Evolutionary conservation across 345 rosid genomes (phyloP), one percentile per base, ranked within the genome.

Genomic region (Citrus mangshanensis): DNA sequence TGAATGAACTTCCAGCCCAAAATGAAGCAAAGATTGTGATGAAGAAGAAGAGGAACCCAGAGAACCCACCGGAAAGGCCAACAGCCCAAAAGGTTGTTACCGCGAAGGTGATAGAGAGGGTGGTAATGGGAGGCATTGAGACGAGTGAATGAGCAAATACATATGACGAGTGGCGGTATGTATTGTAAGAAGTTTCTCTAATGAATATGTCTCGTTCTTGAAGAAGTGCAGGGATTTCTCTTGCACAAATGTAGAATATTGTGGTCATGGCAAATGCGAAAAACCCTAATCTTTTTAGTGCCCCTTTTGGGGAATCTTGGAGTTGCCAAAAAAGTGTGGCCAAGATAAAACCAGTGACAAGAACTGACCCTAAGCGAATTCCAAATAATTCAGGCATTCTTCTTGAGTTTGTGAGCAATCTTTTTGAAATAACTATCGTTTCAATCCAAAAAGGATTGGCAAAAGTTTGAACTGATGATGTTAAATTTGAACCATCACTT

Each of bases 101-200:
- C 2, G 91, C 77, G 76, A 88, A 91, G 58, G 83, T 79, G 27
- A 86, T 16, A 12, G 92, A 82, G 27, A 89, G 91, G 63, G 74
- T 78, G 25, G 88, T 70, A 18, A 86, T 62, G 61, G 87, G 74
- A 9, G 91, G 91, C 27, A 91, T 68, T 16, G 86, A 88, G 3
- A 91, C 81, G 1, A 89, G 73, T 12, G 91, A 82, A 75, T 87
- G 86, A 22, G 94, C 85, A 0, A 89, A 79, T 18, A 91, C 84
- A 61, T 91, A 91, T 0, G 91, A 85, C 32, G 90, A 89, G 75
- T 80, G 82, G 42, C 82, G 78, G 60, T 89, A 89, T 4, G 92
- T 82, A 56, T 87, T 89, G 74, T 89, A 77, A 64, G 91, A 83
- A 9, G 92, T 84, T 76, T 91, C 91, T 81, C 90, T 88, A 81